phyloP scores from a whole-genome alignment of 441 rosid genomes.

The Erysimum cheiri region DNA sequence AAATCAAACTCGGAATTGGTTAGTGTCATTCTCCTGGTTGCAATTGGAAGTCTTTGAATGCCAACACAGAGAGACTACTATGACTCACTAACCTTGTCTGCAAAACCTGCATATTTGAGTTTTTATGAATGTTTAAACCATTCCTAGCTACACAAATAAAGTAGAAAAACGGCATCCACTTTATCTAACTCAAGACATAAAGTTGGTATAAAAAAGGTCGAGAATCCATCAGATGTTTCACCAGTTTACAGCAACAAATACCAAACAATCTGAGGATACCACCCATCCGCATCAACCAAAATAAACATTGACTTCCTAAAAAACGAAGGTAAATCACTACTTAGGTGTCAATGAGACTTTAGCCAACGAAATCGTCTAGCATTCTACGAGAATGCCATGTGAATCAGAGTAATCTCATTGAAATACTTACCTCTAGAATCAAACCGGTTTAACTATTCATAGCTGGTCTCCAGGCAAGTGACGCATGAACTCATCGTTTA shows the following conservation, averaged over 20 bases:
- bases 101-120: background rate
- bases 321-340: background rate
- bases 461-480: background rate
- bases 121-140: background rate
- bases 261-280: background rate
- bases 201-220: background rate
- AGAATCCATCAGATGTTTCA: background rate
- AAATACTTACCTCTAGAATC: background rate
- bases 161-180: background rate
- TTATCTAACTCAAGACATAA: background rate
- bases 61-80: conserved; percentile 14
- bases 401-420: conserved; percentile 5
- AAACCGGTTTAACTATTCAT: background rate
- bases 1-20: background rate
- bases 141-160: background rate
- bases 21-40: background rate
- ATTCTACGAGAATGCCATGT: background rate
- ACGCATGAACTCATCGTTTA: background rate
- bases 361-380: background rate
- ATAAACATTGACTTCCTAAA: background rate
- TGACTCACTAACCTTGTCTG: background rate
- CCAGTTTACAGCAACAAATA: background rate
- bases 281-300: background rate
- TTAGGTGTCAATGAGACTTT: background rate
- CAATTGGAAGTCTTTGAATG: background rate